phyloP scores from a whole-genome alignment of 2,329 filamentous ascomycete genomes.

The Curvularia sp. region DNA sequence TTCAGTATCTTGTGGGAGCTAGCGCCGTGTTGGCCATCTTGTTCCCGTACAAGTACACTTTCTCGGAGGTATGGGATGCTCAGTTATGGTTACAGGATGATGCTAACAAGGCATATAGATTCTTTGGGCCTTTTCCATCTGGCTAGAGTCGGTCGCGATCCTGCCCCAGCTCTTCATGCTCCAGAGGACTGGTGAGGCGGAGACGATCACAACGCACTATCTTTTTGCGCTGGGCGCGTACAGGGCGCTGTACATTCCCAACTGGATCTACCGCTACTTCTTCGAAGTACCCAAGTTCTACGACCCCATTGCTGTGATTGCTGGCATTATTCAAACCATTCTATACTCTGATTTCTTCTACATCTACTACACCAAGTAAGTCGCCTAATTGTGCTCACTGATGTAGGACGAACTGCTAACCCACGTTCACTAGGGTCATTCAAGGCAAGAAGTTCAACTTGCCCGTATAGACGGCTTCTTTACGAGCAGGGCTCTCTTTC shows the following conservation, averaged over 20 bases:
- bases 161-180: conserved; percentile 98
- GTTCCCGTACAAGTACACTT: conserved; percentile 83
- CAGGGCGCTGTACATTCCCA: conserved; percentile 94
- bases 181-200: conserved; percentile 94
- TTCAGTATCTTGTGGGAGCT: conserved; percentile 88
- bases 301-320: conserved; percentile 86
- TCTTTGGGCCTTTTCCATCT: conserved; percentile 97
- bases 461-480: conserved; percentile 52
- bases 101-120: conserved; percentile 63
- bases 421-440: conserved; percentile 51
- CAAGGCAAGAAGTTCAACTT: conserved; percentile 63
- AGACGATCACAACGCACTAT: conserved; percentile 99
- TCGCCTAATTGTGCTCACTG: not conserved
- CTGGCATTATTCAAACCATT: conserved; percentile 90
- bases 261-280: conserved; percentile 94
- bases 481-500: conserved; percentile 8
- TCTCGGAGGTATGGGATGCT: conserved; percentile 63
- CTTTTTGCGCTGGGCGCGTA: conserved; percentile 92
- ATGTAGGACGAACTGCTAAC: not conserved
- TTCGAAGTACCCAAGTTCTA: conserved; percentile 71
- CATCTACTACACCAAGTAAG: conserved; percentile 94
- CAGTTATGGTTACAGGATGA: not conserved
- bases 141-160: conserved; percentile 96
- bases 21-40: conserved; percentile 79
- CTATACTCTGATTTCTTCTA: conserved; percentile 99